phyloP scores from a whole-genome alignment of 345 rosid species.

The Brassica juncea region DNA sequence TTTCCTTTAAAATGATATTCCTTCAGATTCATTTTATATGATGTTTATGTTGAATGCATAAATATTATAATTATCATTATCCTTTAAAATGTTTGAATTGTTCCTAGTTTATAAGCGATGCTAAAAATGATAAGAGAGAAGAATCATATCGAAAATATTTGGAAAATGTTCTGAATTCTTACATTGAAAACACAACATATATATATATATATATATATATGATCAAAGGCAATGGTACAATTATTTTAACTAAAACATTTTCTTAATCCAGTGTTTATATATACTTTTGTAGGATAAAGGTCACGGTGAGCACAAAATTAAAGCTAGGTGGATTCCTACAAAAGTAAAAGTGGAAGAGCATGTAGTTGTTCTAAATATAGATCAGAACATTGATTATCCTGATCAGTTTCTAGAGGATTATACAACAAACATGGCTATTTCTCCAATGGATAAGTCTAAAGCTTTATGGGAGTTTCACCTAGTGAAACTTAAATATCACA shows the following conservation, averaged over 20 bases:
- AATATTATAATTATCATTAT: no score
- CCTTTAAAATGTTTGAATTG: not conserved
- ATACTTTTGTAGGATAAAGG: no score
- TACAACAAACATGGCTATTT: not conserved
- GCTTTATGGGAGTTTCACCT: not conserved
- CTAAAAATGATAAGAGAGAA: not conserved
- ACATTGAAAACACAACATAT: not conserved
- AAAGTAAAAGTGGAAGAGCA: not conserved
- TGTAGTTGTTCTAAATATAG: not conserved
- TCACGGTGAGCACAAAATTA: not conserved
- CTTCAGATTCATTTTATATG: not conserved
- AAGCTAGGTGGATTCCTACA: not conserved
- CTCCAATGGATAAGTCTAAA: not conserved
- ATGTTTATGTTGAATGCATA: not conserved
- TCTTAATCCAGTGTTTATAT: not conserved
- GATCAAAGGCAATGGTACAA: not conserved
- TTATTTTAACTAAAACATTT: not conserved
- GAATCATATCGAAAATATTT: not conserved
- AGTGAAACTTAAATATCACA: not conserved
- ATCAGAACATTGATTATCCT: not conserved
- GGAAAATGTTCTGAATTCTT: not conserved
- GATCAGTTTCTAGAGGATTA: not conserved
- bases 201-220: no score
- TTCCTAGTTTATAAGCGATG: not conserved
- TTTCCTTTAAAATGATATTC: not conserved